These are phyloP conservation scores for Hydnum rufescens DNA, from an alignment of 768 basidiomycete species.

Conservation along the genomic window DNA sequence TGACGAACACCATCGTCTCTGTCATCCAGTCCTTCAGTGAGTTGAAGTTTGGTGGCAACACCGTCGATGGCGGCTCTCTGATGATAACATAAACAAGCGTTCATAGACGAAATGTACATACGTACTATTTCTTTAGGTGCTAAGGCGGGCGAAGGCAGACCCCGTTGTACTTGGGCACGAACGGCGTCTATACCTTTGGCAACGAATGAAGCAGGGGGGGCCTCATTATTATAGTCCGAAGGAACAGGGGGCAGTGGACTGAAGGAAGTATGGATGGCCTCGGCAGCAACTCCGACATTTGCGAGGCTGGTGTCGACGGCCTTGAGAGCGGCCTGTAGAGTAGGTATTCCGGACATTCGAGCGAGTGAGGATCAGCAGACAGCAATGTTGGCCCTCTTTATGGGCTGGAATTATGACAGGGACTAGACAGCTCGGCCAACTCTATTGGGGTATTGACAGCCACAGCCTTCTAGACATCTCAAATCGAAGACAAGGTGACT, in stretches of 20 bases:
- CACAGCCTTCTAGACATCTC: too few species aligned
- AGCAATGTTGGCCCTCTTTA: too few species aligned
- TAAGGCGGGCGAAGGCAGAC: too few species aligned
- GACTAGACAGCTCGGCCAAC: too few species aligned
- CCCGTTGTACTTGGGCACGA: constrained; percentile 4
- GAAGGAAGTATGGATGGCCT: not conserved
- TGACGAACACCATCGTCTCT: constrained; percentile 32
- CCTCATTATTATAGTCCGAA: not conserved
- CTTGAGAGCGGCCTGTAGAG: not conserved
- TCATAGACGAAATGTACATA: too few species aligned
- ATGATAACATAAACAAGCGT: too few species aligned
- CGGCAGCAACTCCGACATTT: not conserved
- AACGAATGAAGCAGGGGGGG: not conserved
- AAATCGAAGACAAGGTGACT: too few species aligned
- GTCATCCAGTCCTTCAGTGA: constrained; percentile 27
- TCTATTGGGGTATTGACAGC: too few species aligned
- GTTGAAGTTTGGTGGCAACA: not conserved
- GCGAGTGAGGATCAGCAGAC: too few species aligned
- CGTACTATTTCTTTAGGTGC: too few species aligned
- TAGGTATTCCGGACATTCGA: too few species aligned
- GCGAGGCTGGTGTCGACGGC: not conserved
- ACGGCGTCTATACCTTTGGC: constrained; percentile 2
- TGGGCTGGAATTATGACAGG: too few species aligned
- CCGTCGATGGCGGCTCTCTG: not conserved
- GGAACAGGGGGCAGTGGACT: not conserved